Base-by-base conservation (phyloP, 75 land plant species). In the Adiantum capillusveneris region DNA sequence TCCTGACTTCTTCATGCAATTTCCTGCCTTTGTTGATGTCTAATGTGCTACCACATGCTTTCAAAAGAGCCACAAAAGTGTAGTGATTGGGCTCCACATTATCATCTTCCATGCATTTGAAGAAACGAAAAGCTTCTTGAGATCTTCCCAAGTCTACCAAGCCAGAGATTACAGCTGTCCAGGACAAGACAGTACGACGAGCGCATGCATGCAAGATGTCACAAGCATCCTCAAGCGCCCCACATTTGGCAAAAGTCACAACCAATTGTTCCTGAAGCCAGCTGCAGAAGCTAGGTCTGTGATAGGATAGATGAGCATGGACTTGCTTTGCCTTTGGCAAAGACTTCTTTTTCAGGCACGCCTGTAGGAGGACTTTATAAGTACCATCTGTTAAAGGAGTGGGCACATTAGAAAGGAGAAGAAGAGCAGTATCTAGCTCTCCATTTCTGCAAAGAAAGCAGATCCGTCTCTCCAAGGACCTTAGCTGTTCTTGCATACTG, bases 101-200 rank as follows among this genome's bases (percentile, higher is more conserved):
- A n/a, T 36, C 25, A 27, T 17, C 20, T 21, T 14, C 16, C 60
- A 58, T 58, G 41, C 41, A 30, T 20, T 58, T 31, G 44, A 31
- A 55, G 18, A 55, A 16, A 14, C n/a, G 49, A 25, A 39, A 41
- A 44, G 48, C 63, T 44, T 60, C 39, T 57, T 30, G 59, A 27
- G 17, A 9, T 18, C 24, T 42, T 18, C 46, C 16, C 1, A 18
- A 14, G 13, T 46, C 50, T 3, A 24, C 25, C 14, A 7, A 60
- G 6, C 30, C 11, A 39, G 46, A 60, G 25, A 44, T 44, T 44
- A 44, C 43, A 7, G 63, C 49, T 18, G 43, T 60, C 21, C 25
- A 43, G 12, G 49, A 60, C 11, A 43, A 39, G 25, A 43, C 11
- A 42, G n/a, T 44, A 3, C 45, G 20, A 7, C 24, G 16, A 25